Percentiles rank a stretch among this genome's conserved stretches.
Conservation (phyloP, 169 alveolate species). For the Eimeria zaria region DNA sequence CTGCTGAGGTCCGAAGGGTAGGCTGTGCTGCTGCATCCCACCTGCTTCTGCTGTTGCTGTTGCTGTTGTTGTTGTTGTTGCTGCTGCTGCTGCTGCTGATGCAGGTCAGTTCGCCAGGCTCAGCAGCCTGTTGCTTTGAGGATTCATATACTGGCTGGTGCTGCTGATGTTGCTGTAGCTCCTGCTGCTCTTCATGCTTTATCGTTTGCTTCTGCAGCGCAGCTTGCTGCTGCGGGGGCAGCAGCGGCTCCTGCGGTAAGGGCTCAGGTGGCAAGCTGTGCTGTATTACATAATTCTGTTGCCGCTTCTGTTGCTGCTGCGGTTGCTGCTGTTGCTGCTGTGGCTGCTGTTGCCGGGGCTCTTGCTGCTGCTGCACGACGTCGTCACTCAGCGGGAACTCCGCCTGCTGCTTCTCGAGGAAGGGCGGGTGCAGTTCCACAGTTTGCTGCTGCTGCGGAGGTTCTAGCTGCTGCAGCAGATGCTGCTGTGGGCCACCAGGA, state of each 20-base stretch:
- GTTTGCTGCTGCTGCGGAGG: background rate
- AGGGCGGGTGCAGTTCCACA: background rate
- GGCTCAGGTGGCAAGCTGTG: background rate
- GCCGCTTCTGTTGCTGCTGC: background rate
- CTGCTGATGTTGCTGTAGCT: background rate
- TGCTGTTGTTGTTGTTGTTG: constrained; percentile 13
- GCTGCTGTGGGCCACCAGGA: background rate
- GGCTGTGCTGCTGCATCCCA: constrained; percentile 19
- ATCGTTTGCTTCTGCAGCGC: background rate
- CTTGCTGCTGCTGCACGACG: background rate
- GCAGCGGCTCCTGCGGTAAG: background rate
- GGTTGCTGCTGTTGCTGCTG: background rate
- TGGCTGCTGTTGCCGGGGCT: background rate
- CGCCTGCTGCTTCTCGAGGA: background rate
- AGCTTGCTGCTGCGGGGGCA: background rate
- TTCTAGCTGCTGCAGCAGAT: constrained; percentile 2
- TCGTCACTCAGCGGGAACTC: background rate
- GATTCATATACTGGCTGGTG: background rate
- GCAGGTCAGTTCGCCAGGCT: background rate
- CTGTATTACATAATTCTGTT: background rate
- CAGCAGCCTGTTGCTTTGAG: background rate
- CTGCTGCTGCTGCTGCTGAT: constrained; percentile 20
- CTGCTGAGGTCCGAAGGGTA: background rate
- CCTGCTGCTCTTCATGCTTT: background rate
- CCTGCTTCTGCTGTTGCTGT: constrained; percentile 25